phyloP scores from a whole-genome alignment of 768 basidiomycete genomes.

The Trametes coccinea region DNA sequence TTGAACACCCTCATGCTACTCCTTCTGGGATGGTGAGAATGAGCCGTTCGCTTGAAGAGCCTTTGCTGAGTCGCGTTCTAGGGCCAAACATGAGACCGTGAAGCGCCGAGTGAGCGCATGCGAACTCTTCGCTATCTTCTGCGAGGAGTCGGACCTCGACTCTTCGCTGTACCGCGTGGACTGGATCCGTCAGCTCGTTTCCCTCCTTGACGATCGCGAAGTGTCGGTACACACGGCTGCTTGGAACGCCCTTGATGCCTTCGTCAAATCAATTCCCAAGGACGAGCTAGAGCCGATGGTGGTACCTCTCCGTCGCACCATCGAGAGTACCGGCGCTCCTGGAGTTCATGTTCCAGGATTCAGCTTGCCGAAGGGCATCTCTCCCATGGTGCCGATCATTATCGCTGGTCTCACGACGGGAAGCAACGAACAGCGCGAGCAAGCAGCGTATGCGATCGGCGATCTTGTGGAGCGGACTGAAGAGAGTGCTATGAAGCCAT shows the following conservation, averaged over 20 bases:
- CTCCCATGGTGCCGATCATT: slow-evolving; percentile 82
- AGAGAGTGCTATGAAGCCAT: slow-evolving; percentile 87
- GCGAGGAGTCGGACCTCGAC: slow-evolving; percentile 80
- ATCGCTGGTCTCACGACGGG: slow-evolving; percentile 93
- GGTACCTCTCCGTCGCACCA: slow-evolving; percentile 82
- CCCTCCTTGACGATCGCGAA: slow-evolving; percentile 76
- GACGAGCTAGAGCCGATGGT: slow-evolving; percentile 92
- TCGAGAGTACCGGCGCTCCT: slow-evolving; percentile 81
- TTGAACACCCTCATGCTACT: slow-evolving; percentile 87
- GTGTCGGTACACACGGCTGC: slow-evolving; percentile 80
- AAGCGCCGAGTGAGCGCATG: slow-evolving; percentile 77
- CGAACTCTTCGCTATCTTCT: slow-evolving; percentile 78
- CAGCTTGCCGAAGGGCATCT: slow-evolving; percentile 78
- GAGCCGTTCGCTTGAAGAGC: neutral
- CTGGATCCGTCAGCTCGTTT: slow-evolving; percentile 89
- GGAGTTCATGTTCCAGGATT: slow-evolving; percentile 84
- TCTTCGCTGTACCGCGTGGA: slow-evolving; percentile 85
- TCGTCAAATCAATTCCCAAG: slow-evolving; percentile 89
- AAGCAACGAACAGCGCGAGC: slow-evolving; percentile 92
- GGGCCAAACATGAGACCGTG: slow-evolving; percentile 78
- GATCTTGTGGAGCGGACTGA: slow-evolving; percentile 90
- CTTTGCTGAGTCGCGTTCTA: slow-evolving; percentile 30
- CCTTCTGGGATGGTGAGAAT: slow-evolving; percentile 79
- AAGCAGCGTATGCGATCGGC: slow-evolving; percentile 95
- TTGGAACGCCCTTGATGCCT: slow-evolving; percentile 78